A percentile compares a stretch with the other conserved stretches of the same genome.
These are phyloP conservation scores for Eutrema yunnanense DNA, from an alignment of 345 rosid genomes.

Conservation along the genomic window DNA sequence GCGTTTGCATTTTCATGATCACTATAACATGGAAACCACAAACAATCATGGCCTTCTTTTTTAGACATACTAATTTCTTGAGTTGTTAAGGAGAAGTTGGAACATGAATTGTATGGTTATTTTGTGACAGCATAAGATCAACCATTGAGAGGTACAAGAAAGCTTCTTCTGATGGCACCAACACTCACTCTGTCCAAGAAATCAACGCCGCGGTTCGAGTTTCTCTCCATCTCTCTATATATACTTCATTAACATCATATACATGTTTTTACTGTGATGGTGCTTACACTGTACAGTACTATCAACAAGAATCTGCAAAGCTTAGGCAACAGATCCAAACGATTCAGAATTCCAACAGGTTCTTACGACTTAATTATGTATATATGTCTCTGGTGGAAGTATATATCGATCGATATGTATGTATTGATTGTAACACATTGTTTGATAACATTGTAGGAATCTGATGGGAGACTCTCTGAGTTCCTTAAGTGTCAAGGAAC, in stretches of 20 bases:
- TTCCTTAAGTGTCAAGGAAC: constrained; percentile 75
- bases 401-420: not conserved
- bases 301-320: constrained; percentile 96
- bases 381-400: not conserved
- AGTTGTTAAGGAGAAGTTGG: not conserved
- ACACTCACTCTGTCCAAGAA: constrained; percentile 60
- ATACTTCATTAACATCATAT: not conserved
- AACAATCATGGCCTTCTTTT: not conserved
- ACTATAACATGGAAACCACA: not conserved
- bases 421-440: not conserved
- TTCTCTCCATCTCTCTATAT: not conserved
- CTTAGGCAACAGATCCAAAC: constrained; percentile 89
- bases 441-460: constrained; percentile 43
- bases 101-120: not conserved
- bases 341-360: constrained; percentile 95
- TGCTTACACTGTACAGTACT: constrained; percentile 46
- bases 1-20: not conserved
- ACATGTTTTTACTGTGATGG: not conserved
- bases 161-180: constrained; percentile 69
- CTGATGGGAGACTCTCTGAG: constrained; percentile 90
- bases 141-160: constrained; percentile 95
- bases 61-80: not conserved
- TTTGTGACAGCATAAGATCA: constrained; percentile 59
- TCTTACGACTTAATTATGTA: not conserved
- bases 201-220: constrained; percentile 88